phyloP scores from a whole-genome alignment of 139 green algal genomes.

The Marvania coccoides region DNA sequence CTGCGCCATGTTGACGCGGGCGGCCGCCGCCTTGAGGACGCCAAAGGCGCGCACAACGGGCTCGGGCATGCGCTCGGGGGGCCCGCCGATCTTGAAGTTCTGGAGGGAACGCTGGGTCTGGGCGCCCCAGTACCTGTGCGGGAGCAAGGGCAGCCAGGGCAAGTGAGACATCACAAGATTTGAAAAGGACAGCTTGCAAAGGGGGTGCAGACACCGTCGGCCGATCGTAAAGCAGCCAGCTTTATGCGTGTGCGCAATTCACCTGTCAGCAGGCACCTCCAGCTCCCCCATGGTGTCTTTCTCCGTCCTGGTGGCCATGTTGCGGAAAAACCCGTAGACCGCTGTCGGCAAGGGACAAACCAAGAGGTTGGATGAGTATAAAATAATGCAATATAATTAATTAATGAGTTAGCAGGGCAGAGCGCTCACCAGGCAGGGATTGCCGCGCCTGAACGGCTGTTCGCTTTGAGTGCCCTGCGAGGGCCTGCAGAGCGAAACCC shows the following conservation, averaged over 20 bases:
- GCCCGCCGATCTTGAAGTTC: conserved; percentile 97
- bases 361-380: too few relatives aligned
- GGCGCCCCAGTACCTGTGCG: conserved; percentile 87
- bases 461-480: too few relatives aligned
- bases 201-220: too few relatives aligned
- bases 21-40: conserved; percentile 80
- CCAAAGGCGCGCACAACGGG: conserved; percentile 86
- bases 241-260: not conserved
- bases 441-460: too few relatives aligned
- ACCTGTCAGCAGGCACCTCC: conserved; percentile 80
- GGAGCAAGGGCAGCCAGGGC: not conserved
- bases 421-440: too few relatives aligned
- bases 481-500: too few relatives aligned
- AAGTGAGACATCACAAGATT: not conserved
- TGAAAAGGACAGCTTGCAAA: not conserved
- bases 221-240: not conserved
- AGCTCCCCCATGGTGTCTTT: conserved; percentile 81
- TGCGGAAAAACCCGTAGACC: conserved; percentile 7
- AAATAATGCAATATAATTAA: too few relatives aligned
- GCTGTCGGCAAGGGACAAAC: too few relatives aligned
- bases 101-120: conserved; percentile 91
- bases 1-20: conserved; percentile 68
- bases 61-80: conserved; percentile 84
- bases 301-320: conserved; percentile 48
- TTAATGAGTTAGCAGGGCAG: too few relatives aligned